These are phyloP conservation scores for Candida sphagnicola DNA, from an alignment of 805 yeast genomes.

Conservation along the genomic window DNA sequence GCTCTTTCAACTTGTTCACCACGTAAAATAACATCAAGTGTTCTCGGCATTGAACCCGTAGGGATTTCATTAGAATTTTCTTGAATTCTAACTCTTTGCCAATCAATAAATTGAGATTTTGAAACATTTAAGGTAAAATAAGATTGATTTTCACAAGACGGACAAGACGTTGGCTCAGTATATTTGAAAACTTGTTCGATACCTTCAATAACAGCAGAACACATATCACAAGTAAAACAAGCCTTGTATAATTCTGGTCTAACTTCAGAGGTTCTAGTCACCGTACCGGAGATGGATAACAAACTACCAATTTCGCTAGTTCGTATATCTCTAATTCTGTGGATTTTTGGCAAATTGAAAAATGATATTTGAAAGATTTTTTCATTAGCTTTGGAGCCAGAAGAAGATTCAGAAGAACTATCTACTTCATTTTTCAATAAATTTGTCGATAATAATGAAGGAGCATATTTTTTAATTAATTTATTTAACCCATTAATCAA, in stretches of 20 bases:
- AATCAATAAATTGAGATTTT: constrained; percentile 85
- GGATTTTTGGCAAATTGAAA: constrained; percentile 75
- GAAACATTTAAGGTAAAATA: constrained; percentile 80
- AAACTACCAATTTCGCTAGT: constrained; percentile 86
- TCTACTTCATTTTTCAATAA: constrained; percentile 38
- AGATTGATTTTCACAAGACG: constrained; percentile 81
- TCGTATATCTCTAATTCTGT: constrained; percentile 84
- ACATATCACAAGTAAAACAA: constrained; percentile 83
- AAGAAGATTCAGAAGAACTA: constrained; percentile 31
- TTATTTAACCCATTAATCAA: constrained; percentile 69
- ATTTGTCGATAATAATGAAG: constrained; percentile 48
- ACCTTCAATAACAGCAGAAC: constrained; percentile 80
- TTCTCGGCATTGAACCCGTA: constrained; percentile 98
- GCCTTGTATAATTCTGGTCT: constrained; percentile 90
- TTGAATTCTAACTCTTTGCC: constrained; percentile 95
- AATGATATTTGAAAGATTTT: constrained; percentile 86
- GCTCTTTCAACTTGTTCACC: constrained; percentile 96
- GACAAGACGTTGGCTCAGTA: constrained; percentile 93
- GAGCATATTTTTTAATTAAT: constrained; percentile 71
- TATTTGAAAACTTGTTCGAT: constrained; percentile 90
- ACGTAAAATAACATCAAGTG: constrained; percentile 84
- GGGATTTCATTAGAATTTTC: constrained; percentile 97
- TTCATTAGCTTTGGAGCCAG: constrained; percentile 51
- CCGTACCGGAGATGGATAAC: constrained; percentile 87
- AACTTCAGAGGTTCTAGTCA: constrained; percentile 93